phyloP scores from a whole-genome alignment of 257 asterid species.

The Gentiana dahurica region DNA sequence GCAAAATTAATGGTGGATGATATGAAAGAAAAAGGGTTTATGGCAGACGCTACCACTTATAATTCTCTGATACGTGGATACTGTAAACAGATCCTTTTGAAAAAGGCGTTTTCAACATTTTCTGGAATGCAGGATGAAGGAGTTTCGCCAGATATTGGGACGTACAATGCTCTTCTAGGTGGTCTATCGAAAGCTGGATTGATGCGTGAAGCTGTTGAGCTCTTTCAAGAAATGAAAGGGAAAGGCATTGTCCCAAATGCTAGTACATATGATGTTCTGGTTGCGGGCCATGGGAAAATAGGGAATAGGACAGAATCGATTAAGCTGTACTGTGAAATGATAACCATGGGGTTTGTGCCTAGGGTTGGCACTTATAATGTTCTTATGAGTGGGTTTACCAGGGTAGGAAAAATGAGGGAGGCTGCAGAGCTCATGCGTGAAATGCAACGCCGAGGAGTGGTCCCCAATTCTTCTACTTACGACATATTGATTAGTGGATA shows the following conservation, averaged over 20 bases:
- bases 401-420: slow-evolving; percentile 75
- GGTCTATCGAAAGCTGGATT: slow-evolving; percentile 45
- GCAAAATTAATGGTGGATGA: slow-evolving; percentile 49
- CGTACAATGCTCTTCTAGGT: slow-evolving; percentile 63
- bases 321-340: slow-evolving; percentile 82
- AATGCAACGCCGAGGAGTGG: slow-evolving; percentile 61
- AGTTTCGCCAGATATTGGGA: slow-evolving; percentile 53
- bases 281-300: slow-evolving; percentile 59
- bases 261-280: slow-evolving; percentile 54
- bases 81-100: slow-evolving; percentile 49
- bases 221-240: slow-evolving; percentile 54
- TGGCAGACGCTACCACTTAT: slow-evolving; percentile 56
- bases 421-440: slow-evolving; percentile 82
- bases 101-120: slow-evolving; percentile 47
- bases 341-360: slow-evolving; percentile 71
- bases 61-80: slow-evolving; percentile 77
- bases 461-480: slow-evolving; percentile 68
- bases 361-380: slow-evolving; percentile 62
- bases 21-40: slow-evolving; percentile 60
- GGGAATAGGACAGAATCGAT: slow-evolving; percentile 77
- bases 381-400: slow-evolving; percentile 65
- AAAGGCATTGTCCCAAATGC: slow-evolving; percentile 48
- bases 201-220: slow-evolving; percentile 34
- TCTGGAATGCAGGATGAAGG: slow-evolving; percentile 56
- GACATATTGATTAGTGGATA: slow-evolving; percentile 71